A percentile compares a stretch with the other conserved stretches of the same genome.
Evolutionary conservation across 169 alveolate species (phyloP).

Genomic region (Eimeria falciformis): DNA sequence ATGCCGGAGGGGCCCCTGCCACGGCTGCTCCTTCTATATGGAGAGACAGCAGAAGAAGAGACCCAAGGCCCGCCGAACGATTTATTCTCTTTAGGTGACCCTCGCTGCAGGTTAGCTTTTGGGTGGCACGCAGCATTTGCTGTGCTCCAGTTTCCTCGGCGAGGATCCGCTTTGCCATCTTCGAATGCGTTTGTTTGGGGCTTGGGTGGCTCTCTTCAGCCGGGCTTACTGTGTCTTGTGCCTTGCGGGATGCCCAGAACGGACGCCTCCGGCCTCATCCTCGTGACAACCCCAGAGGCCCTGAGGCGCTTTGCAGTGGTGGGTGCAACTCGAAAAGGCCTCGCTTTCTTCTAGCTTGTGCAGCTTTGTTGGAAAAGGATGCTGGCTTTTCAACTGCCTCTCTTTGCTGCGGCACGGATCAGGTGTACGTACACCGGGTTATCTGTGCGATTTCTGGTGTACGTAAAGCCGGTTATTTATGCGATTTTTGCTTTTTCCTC

Average conservation of each 20-base stretch:
- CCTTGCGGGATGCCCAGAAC: not conserved
- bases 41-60: not conserved
- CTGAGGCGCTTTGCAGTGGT: not conserved
- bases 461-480: not conserved
- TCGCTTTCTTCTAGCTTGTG: not conserved
- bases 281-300: not conserved
- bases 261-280: not conserved
- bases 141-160: not conserved
- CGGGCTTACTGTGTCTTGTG: not conserved
- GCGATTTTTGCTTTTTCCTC: not conserved
- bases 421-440: not conserved
- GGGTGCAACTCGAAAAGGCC: not conserved
- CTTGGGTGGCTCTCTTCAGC: not conserved
- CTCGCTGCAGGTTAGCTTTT: not conserved
- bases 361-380: not conserved
- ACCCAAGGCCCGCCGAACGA: not conserved
- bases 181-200: not conserved
- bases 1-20: no score
- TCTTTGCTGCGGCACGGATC: not conserved
- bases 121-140: not conserved
- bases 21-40: constrained; percentile 7
- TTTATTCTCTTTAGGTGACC: not conserved
- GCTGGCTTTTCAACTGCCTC: not conserved
- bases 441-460: not conserved
- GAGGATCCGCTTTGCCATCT: not conserved